Evolutionary conservation across 495 filamentous ascomycete species (phyloP).

Genomic region (Penicillium desertorum): DNA sequence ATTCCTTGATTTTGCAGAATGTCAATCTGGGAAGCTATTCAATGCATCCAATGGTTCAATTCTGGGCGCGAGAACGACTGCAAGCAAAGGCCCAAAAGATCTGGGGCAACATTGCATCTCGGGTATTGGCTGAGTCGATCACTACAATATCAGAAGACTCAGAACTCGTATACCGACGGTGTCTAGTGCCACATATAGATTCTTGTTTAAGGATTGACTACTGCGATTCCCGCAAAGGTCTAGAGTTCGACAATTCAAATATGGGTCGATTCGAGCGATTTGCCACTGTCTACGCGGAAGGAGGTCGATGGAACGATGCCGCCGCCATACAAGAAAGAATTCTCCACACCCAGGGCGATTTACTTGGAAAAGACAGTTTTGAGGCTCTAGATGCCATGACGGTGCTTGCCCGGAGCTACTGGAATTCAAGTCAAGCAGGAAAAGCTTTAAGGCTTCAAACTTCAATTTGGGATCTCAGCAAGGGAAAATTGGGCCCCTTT

Average conservation of each 20-base stretch:
- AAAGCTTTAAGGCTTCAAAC: constrained; percentile 8
- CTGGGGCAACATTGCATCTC: constrained; percentile 9
- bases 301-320: constrained; percentile 8
- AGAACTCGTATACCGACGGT: constrained; percentile 5
- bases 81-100: constrained; percentile 3
- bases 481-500: constrained; percentile 5
- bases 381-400: constrained; percentile 6
- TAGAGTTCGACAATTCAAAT: constrained; percentile 3
- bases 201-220: constrained; percentile 8
- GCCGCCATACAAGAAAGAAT: constrained; percentile 6
- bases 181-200: constrained; percentile 8
- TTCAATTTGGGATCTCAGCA: not conserved
- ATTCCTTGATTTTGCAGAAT: constrained; percentile 33
- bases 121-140: constrained; percentile 4
- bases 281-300: constrained; percentile 9
- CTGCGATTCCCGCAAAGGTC: constrained; percentile 6
- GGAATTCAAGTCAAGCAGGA: constrained; percentile 6
- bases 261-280: constrained; percentile 7
- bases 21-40: constrained; percentile 26
- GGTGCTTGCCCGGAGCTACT: constrained; percentile 7
- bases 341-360: not conserved
- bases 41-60: constrained; percentile 37
- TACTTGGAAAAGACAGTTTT: constrained; percentile 4
- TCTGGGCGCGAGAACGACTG: constrained; percentile 30
- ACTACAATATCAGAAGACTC: constrained; percentile 9